Conservation (phyloP, 257 asterid species). For the Solanum tacnaense region DNA sequence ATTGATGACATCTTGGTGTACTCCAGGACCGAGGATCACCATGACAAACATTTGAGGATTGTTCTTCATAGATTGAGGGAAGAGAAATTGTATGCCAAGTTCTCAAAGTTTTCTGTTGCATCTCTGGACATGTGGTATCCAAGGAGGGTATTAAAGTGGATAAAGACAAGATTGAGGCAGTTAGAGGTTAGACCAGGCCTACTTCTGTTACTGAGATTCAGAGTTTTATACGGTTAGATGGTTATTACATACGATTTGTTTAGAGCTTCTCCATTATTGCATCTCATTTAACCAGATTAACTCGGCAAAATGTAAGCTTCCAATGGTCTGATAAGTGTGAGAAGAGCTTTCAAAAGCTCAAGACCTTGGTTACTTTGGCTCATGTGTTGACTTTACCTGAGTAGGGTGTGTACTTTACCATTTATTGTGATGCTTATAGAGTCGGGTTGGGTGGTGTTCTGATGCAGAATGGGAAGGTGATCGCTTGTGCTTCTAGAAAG, state of each 20-base stretch:
- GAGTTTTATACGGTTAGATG: too few relatives aligned
- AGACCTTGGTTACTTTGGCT: background rate
- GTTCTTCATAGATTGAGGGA: background rate
- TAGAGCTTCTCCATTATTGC: too few relatives aligned
- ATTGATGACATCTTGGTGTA: background rate
- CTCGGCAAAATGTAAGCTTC: too few relatives aligned
- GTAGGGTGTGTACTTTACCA: too few relatives aligned
- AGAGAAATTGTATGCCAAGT: background rate
- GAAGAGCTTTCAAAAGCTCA: background rate
- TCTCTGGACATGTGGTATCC: background rate
- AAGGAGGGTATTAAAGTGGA: background rate
- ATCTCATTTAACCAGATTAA: too few relatives aligned
- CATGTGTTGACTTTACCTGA: background rate
- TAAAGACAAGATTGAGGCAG: background rate
- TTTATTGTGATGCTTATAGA: background rate
- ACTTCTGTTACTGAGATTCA: too few relatives aligned
- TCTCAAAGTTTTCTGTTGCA: too few relatives aligned
- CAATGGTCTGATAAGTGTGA: too few relatives aligned
- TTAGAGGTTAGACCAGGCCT: too few relatives aligned
- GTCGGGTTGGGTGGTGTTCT: background rate
- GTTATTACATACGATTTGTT: too few relatives aligned
- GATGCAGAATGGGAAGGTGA: background rate
- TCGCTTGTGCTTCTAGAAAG: background rate
- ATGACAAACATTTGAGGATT: too few relatives aligned
- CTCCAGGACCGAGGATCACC: background rate